Evolutionary conservation across 2,329 filamentous ascomycete species (phyloP).

Genomic region (Diaporthe sp.): DNA sequence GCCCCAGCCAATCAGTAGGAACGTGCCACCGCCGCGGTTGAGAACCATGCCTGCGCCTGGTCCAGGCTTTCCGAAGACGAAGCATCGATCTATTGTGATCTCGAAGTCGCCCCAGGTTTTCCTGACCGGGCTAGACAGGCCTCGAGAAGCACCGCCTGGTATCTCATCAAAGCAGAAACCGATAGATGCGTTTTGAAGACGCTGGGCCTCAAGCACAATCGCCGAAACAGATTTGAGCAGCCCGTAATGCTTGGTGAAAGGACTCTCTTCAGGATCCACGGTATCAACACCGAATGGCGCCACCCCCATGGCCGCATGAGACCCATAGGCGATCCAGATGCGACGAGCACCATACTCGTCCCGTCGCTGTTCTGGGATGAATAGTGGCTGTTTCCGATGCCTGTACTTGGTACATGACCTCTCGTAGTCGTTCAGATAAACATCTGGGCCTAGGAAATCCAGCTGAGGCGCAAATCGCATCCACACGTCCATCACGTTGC

Average conservation of each 20-base stretch:
- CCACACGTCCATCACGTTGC: slow-evolving; percentile 57
- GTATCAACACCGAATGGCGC: slow-evolving; percentile 10
- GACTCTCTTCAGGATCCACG: not conserved
- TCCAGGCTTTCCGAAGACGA: slow-evolving; percentile 46
- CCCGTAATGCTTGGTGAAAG: not conserved
- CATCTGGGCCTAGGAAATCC: slow-evolving; percentile 40
- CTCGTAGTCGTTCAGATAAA: slow-evolving; percentile 41
- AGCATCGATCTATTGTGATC: slow-evolving; percentile 45
- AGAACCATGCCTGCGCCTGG: slow-evolving; percentile 44
- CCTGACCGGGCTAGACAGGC: not conserved
- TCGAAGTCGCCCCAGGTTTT: slow-evolving; percentile 43
- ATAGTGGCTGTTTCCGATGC: slow-evolving; percentile 55
- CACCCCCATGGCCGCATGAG: not conserved
- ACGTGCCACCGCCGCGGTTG: slow-evolving; percentile 38
- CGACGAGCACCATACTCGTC: slow-evolving; percentile 56
- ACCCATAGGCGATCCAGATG: slow-evolving; percentile 49
- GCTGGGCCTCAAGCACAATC: slow-evolving; percentile 12
- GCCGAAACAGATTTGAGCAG: slow-evolving; percentile 8
- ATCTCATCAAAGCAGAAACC: slow-evolving; percentile 12
- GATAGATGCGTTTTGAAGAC: not conserved
- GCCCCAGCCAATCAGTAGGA: slow-evolving; percentile 42
- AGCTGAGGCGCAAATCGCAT: slow-evolving; percentile 52
- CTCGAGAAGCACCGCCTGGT: not conserved
- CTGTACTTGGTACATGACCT: slow-evolving; percentile 57
- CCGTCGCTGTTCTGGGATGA: slow-evolving; percentile 63